Conservation (phyloP, 2,329 filamentous ascomycete species). For the Parastagonospora nodorum region DNA sequence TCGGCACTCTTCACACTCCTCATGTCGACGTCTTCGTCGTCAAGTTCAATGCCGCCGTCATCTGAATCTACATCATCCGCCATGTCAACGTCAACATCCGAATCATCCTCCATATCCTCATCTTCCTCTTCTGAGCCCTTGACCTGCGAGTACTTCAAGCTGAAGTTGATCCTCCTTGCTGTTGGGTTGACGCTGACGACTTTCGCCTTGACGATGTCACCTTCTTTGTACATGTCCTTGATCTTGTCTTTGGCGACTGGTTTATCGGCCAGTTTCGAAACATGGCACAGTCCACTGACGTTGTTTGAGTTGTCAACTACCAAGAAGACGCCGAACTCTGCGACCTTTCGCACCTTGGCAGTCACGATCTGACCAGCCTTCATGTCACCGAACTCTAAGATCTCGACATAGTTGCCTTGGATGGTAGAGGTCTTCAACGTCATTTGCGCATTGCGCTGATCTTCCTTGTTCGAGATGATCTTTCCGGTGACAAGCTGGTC, state of each 20-base stretch:
- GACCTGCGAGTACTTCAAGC: constrained; percentile 92
- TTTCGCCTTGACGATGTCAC: constrained; percentile 91
- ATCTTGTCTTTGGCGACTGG: constrained; percentile 83
- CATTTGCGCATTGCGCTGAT: constrained; percentile 76
- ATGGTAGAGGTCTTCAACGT: constrained; percentile 85
- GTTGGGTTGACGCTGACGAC: constrained; percentile 77
- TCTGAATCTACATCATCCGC: constrained; percentile 47
- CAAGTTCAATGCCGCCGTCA: constrained; percentile 46
- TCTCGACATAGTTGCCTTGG: constrained; percentile 76
- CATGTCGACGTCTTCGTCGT: constrained; percentile 49
- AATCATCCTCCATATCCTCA: constrained; percentile 47
- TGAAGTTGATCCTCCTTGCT: constrained; percentile 82
- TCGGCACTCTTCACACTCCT: constrained; percentile 50
- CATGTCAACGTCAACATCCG: constrained; percentile 25
- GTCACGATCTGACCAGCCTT: constrained; percentile 81
- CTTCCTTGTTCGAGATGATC: constrained; percentile 72
- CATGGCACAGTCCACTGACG: constrained; percentile 90
- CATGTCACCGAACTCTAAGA: constrained; percentile 76
- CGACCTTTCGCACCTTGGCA: constrained; percentile 89
- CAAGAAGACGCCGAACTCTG: constrained; percentile 94
- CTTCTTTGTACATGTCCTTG: constrained; percentile 86
- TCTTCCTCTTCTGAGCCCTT: constrained; percentile 57
- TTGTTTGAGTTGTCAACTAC: constrained; percentile 85
- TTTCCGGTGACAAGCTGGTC: constrained; percentile 92
- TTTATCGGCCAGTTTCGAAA: constrained; percentile 87